These are phyloP conservation scores for Kondoa subrosea DNA, from an alignment of 768 basidiomycete species.

Conservation along the genomic window DNA sequence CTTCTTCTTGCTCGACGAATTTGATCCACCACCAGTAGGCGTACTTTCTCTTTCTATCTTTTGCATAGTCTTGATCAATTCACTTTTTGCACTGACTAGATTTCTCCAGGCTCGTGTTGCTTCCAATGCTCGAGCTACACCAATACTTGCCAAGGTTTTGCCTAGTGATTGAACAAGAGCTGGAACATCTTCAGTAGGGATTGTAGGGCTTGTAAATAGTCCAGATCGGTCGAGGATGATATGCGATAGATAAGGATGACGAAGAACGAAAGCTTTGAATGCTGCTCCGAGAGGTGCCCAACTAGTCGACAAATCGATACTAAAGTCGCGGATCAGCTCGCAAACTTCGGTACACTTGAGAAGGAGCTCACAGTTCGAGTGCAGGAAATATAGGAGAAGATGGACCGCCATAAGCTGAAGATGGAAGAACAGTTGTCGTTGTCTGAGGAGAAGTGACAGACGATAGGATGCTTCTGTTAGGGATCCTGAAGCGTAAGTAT, in stretches of 20 bases:
- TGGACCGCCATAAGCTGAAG: not conserved
- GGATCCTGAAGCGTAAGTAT: not conserved
- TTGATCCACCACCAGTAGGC: too few relatives aligned
- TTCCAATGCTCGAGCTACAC: not conserved
- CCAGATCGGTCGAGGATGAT: not conserved
- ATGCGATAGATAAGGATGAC: not conserved
- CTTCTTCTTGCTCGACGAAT: not conserved
- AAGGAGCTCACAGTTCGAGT: not conserved
- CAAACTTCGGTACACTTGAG: not conserved
- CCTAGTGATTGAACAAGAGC: not conserved
- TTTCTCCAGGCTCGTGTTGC: not conserved
- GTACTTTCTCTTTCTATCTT: not conserved
- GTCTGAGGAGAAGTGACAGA: conserved; percentile 1
- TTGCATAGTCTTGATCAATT: not conserved
- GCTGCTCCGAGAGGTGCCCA: not conserved
- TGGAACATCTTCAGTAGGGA: not conserved
- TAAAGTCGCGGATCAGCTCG: not conserved
- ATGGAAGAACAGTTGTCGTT: not conserved
- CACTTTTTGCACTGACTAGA: not conserved
- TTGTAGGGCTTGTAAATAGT: not conserved
- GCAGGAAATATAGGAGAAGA: not conserved
- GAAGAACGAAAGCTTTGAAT: not conserved
- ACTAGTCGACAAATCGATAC: not conserved
- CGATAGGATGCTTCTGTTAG: not conserved
- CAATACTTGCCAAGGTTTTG: not conserved